phyloP scores from a whole-genome alignment of 495 filamentous ascomycete genomes.

The Echria macrotheca region DNA sequence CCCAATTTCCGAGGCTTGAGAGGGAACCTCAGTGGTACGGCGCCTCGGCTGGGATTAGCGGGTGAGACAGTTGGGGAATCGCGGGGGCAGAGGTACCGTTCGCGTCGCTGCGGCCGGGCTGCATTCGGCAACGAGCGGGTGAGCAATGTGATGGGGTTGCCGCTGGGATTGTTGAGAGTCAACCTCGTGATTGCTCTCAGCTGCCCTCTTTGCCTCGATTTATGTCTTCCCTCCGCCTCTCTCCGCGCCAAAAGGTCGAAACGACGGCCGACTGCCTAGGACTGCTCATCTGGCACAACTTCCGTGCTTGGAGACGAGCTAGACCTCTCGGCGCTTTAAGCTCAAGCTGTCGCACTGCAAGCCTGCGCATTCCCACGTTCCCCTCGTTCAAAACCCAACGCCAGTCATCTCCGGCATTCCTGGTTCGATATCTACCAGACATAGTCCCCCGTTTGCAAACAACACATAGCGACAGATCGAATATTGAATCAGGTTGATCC shows the following conservation, averaged over 20 bases:
- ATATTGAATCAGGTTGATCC: slow-evolving; percentile 5
- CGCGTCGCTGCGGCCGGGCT: slow-evolving; percentile 9
- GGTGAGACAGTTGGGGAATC: not conserved
- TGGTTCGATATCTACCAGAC: slow-evolving; percentile 4
- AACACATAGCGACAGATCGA: not conserved
- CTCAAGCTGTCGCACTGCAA: not conserved
- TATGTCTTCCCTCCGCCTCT: not conserved
- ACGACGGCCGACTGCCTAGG: not conserved
- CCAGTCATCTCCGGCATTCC: slow-evolving; percentile 6
- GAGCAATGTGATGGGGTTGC: slow-evolving; percentile 16
- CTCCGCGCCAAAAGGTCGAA: not conserved
- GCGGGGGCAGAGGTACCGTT: slow-evolving; percentile 13
- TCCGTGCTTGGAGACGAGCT: too few species aligned
- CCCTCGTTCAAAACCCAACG: not conserved
- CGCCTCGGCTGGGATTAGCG: not conserved
- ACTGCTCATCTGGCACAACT: too few species aligned
- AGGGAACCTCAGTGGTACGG: slow-evolving; percentile 8
- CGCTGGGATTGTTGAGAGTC: slow-evolving; percentile 28
- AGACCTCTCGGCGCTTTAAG: too few species aligned
- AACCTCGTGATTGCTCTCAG: slow-evolving; percentile 27
- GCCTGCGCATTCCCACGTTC: not conserved
- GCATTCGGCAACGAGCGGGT: slow-evolving; percentile 21
- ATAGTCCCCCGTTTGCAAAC: slow-evolving; percentile 1
- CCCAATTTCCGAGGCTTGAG: slow-evolving; percentile 16
- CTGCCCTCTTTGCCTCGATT: slow-evolving; percentile 8